Base-by-base conservation (phyloP, 305 asterid species). In the Fraxinus xanthoxyloides region DNA sequence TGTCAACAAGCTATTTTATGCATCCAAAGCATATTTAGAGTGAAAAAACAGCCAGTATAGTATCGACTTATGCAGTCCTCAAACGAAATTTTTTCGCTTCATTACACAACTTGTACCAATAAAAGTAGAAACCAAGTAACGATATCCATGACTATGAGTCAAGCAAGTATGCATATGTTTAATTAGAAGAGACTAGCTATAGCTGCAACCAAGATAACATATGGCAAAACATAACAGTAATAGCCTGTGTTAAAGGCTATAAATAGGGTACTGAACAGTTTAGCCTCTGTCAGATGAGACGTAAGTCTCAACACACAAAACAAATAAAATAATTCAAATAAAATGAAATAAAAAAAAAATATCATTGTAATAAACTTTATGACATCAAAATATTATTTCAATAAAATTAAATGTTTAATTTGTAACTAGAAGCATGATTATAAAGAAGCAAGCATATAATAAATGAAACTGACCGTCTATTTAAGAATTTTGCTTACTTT, bases 1-100 rank as follows among this genome's bases (percentile, higher is more conserved):
- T 2, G 75, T 70, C 26, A 70, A 70, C 12, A 32, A 5, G 76
- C 13, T 70, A 35, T 70, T 69, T 70, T 32, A 56, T 56, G 75
- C 13, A 78, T 59, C 38, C 79, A 79, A 17, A 67, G 35, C 82
- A 72, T 48, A 51, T 38, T 79, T 40, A 82, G 48, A 82, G 31
- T 72, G 82, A 43, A 79, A 74, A 7, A 23, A 43, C 7, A 56
- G 65, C 61, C 35, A 65, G 73, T 4, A 12, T 26, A 65, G 19
- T 65, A 65, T 65, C 35, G 19, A 65, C 35, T 65, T 65, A 24
- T 65, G 34, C 73, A 24, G 35, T 26, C 32, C 73, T 65, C 73
- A 3, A 23, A 65, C 2, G 5, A 63, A 23, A 3, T 1, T 3
- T 65, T 56, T 8, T 21, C 28, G 28, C 28, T 19, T 63, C 72